Conservation (phyloP, 345 rosid species). For the Acer negundo region DNA sequence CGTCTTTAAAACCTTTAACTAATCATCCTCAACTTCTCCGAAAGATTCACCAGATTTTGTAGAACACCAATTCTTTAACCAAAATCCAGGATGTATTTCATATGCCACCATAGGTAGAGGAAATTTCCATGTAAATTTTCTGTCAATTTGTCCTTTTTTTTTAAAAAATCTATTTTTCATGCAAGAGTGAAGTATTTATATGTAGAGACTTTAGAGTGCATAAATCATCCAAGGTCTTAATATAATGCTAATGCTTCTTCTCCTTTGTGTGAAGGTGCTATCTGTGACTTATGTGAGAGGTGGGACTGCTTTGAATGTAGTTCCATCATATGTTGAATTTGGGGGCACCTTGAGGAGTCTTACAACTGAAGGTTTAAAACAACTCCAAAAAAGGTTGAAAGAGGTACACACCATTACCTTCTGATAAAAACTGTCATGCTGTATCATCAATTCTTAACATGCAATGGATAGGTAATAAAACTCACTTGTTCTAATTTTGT, state of each 20-base stretch:
- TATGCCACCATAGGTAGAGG: neutral
- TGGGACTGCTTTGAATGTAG: constrained; percentile 49
- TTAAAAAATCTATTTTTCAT: too few species aligned
- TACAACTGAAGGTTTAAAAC: constrained; percentile 64
- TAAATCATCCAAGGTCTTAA: neutral
- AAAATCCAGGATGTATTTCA: neutral
- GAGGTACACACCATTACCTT: constrained; percentile 45
- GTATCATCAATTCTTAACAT: neutral
- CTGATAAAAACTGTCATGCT: neutral
- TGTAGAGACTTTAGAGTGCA: neutral
- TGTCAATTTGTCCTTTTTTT: neutral
- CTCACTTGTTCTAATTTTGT: too few species aligned
- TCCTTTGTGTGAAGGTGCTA: constrained; percentile 55
- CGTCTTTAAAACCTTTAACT: neutral
- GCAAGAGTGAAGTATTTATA: constrained; percentile 1
- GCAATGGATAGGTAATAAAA: neutral
- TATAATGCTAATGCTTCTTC: neutral
- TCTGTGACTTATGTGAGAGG: constrained; percentile 72
- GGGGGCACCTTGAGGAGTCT: constrained; percentile 94
- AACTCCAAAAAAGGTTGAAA: constrained; percentile 59
- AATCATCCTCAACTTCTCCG: neutral
- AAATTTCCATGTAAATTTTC: too few species aligned
- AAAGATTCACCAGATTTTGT: neutral
- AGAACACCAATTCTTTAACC: neutral
- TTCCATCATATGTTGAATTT: constrained; percentile 68